Evolutionary conservation across 768 basidiomycete species (phyloP).

Genomic region (Fomitopsis pulvina): DNA sequence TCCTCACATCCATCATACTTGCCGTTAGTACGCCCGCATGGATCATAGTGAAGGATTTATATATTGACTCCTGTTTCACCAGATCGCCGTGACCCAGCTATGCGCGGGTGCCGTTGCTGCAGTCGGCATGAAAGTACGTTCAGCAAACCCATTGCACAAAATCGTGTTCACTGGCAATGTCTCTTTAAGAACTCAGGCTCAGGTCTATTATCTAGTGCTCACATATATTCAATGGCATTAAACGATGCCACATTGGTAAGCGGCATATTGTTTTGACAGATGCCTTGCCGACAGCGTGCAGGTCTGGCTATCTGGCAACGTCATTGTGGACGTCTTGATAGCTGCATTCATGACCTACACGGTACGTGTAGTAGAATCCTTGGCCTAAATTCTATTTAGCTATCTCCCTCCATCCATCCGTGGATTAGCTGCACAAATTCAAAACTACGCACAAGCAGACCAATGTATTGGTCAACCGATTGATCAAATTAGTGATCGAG

Average conservation of each 20-base stretch:
- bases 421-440: background rate
- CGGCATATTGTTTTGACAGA: background rate
- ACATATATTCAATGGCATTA: no score
- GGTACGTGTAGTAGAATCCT: background rate
- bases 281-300: background rate
- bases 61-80: background rate
- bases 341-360: background rate
- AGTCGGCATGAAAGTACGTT: background rate
- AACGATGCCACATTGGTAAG: background rate
- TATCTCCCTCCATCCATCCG: background rate
- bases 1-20: background rate
- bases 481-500: background rate
- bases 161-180: background rate
- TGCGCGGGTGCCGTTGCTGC: background rate
- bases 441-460: background rate
- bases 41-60: background rate
- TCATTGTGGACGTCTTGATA: background rate
- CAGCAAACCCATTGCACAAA: background rate
- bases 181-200: background rate
- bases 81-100: background rate
- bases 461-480: background rate
- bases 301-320: background rate
- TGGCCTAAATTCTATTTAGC: background rate
- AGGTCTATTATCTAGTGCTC: background rate
- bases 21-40: background rate